Base-by-base conservation (phyloP, 371 early-diverging fungal species). In the Apophysomyces sp. region DNA sequence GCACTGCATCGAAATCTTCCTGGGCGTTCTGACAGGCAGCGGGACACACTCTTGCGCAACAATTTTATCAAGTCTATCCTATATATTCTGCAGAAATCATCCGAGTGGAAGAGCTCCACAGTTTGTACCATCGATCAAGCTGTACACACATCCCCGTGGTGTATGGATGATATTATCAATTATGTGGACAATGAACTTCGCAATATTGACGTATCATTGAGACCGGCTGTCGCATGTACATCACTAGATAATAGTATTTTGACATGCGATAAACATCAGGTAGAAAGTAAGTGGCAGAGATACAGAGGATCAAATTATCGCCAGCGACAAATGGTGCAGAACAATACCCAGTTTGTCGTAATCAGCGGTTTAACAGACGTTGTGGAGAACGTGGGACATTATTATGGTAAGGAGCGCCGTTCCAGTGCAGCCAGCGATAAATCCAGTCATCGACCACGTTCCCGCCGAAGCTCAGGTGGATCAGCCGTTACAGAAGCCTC, bases 351-450 rank as follows among this genome's bases (percentile, higher is more conserved):
- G 5, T 76, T 83, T 26, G 74, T 87, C 16, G 67, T 85, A 16
- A 78, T 86, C 30, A 81, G 86, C 51, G 87, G 89, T 4, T 58
- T 86, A 2, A 74, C 79, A 55, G 86, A 88, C 24, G 71, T 88
- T 56, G 71, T 76, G 8, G 78, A 80, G 51, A 78, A 81, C 52
- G 66, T 78, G 13, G 76, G 76, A 18, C 71, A 71, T 18, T 63
- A 62, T 37, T 37, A 61, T 18, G 24, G 21, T 1, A 61, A 62
- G 3, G 63, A 60, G 8, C 74, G 85, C 36, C 61, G 85, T 32
- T 73, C 72, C 18, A 81, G 84, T 54, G 65, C 68, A 40, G 75
- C 69, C 1, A 84, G 84, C 41, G 84, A 85, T 9, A 56, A 63
- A 4, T 67, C 74, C 0, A 74, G 63, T 29, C 57, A 66, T 31